Conservation (phyloP, 202 grass and related monocot species). For the Zizania palustris region DNA sequence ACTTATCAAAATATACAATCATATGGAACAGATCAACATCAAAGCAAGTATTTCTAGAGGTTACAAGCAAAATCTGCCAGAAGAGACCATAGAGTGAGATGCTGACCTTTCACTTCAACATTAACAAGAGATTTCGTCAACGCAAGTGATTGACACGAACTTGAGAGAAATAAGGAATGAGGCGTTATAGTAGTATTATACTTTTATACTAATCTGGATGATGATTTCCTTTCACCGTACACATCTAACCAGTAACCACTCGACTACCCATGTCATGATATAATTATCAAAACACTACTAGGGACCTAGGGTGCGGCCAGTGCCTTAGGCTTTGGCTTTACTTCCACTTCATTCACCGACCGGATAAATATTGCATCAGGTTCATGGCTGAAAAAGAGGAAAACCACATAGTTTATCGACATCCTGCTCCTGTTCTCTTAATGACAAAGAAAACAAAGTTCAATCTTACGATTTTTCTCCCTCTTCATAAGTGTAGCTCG, state of each 20-base stretch:
- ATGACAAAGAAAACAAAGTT: neutral
- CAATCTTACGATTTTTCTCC: conserved; percentile 57
- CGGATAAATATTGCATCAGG: conserved; percentile 60
- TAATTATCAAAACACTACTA: conserved; percentile 24
- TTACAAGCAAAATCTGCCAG: neutral
- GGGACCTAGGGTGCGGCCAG: conserved; percentile 48
- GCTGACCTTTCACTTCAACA: neutral
- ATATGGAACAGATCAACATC: neutral
- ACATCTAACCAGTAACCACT: conserved; percentile 13
- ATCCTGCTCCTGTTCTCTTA: neutral
- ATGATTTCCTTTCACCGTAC: neutral
- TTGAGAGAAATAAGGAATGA: neutral
- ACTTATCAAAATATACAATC: conserved; percentile 5
- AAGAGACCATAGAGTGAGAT: neutral
- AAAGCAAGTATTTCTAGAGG: neutral
- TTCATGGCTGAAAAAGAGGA: conserved; percentile 51
- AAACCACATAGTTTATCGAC: neutral
- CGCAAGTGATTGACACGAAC: conserved; percentile 44
- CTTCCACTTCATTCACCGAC: conserved; percentile 55
- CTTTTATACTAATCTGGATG: neutral
- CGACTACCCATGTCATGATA: neutral
- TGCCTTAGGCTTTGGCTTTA: conserved; percentile 62
- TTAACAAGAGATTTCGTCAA: conserved; percentile 37
- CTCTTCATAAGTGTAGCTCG: conserved; percentile 65
- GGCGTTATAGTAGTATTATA: neutral